Evolutionary conservation across 2,329 filamentous ascomycete genomes (phyloP).

Genomic region (Neofusicoccum ribis): DNA sequence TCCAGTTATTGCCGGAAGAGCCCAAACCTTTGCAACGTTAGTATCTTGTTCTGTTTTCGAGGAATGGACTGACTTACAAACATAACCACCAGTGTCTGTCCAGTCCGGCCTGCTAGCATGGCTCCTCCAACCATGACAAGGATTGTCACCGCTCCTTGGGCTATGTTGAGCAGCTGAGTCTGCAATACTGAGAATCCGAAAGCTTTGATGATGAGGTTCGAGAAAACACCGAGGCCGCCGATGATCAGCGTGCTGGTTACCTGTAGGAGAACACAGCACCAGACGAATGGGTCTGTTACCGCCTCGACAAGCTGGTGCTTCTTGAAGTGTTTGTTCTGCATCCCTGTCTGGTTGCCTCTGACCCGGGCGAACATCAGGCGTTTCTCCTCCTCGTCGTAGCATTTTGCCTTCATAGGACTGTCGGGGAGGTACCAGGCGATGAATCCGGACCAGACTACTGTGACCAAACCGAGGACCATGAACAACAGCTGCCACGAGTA

Average conservation of each 20-base stretch:
- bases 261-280: constrained; percentile 27
- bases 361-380: constrained; percentile 59
- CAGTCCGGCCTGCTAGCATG: constrained; percentile 23
- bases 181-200: constrained; percentile 32
- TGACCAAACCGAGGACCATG: constrained; percentile 52
- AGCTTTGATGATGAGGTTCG: constrained; percentile 33
- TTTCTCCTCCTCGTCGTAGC: constrained; percentile 58
- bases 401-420: constrained; percentile 62
- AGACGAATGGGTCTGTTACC: constrained; percentile 28
- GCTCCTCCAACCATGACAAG: constrained; percentile 29
- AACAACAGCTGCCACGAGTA: constrained; percentile 46
- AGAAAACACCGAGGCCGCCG: constrained; percentile 40
- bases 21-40: neutral
- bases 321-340: constrained; percentile 28
- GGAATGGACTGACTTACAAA: constrained; percentile 20
- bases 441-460: constrained; percentile 43
- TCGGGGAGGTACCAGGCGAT: constrained; percentile 52
- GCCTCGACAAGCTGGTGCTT: constrained; percentile 28
- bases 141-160: constrained; percentile 29
- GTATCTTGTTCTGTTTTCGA: neutral
- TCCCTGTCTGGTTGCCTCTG: constrained; percentile 43
- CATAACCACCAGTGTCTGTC: constrained; percentile 28
- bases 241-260: constrained; percentile 31
- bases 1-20: constrained; percentile 25
- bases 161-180: constrained; percentile 33